Base-by-base conservation (phyloP, 2,329 filamentous ascomycete species). In the Zymoseptoria brevis region DNA sequence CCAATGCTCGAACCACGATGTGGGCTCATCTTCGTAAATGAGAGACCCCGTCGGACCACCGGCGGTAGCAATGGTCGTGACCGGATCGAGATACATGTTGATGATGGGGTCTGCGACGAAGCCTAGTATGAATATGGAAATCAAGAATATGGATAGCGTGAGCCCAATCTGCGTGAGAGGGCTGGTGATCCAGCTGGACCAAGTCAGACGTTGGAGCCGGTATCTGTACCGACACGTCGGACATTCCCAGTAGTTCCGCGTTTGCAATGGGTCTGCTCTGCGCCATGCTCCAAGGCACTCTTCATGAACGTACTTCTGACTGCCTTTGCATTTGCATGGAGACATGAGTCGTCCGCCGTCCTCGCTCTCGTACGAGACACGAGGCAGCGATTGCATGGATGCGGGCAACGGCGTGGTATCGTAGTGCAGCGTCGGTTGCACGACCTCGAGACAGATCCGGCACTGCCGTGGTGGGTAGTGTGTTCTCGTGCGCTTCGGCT, bases 71-170 rank as follows among this genome's bases (percentile, higher is more conserved):
- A 80, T 68, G 11, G 75, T 75, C 50, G 71, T 69, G 64, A 75
- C 75, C 0, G 91, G 91, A 69, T 96, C 90, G 57, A 93, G 76
- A 78, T 93, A 96, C 26, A 96, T 77, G 67, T 91, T 89, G 73
- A 97, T 87, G 61, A 97, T 90, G 1, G 92, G 92, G 74, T 97
- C 92, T 60, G 92, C 93, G 65, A 97, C 76, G 69, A 96, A 97
- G 50, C 94, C 94, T 58, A 97, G 83, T 0, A 89, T 48, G 69
- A 96, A 97, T 24, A 96, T 81, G 55, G 86, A 81, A 50, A 86
- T 62, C 41, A 90, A 59, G 64, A 96, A 82, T 63, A 96, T 87
- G 19, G 80, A 54, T 2, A 89, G 66, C 0, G 93, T 96, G 66
- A 97, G 77, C 1, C 76, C 71, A 29, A 90, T 76, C 69, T 95